Evolutionary conservation across 257 asterid species (phyloP).

Genomic region (Solanum rostratum): DNA sequence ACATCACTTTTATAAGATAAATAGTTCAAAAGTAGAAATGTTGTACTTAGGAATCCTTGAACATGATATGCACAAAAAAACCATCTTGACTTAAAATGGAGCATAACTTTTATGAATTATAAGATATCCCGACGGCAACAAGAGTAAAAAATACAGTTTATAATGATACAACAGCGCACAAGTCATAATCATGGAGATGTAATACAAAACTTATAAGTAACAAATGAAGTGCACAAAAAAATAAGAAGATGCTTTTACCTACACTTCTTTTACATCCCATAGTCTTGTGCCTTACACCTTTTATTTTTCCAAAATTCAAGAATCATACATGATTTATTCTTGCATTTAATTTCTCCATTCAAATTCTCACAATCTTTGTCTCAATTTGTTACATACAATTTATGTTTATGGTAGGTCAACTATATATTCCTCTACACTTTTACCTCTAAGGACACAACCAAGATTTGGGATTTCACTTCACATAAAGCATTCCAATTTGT

Average conservation of each 20-base stretch:
- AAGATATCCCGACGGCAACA: too few relatives aligned
- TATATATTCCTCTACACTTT: neutral
- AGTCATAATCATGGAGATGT: too few relatives aligned
- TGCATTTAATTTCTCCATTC: neutral
- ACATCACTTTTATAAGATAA: neutral
- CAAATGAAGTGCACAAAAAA: neutral
- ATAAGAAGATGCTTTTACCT: neutral
- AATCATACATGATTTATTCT: neutral
- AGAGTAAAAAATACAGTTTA: too few relatives aligned
- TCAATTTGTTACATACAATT: neutral
- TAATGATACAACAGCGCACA: too few relatives aligned
- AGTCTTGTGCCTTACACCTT: constrained; percentile 6
- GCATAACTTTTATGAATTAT: too few relatives aligned
- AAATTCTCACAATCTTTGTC: neutral
- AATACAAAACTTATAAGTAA: too few relatives aligned
- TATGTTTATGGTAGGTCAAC: neutral
- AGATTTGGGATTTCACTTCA: neutral
- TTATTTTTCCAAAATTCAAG: neutral
- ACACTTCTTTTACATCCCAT: constrained; percentile 4
- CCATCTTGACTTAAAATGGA: too few relatives aligned
- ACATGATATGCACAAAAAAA: too few relatives aligned
- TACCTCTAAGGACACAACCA: neutral
- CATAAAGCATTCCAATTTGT: neutral
- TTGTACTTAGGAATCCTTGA: too few relatives aligned
- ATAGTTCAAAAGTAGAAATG: too few relatives aligned